Conservation (phyloP, 257 asterid species). For the Coffea eugenioides region DNA sequence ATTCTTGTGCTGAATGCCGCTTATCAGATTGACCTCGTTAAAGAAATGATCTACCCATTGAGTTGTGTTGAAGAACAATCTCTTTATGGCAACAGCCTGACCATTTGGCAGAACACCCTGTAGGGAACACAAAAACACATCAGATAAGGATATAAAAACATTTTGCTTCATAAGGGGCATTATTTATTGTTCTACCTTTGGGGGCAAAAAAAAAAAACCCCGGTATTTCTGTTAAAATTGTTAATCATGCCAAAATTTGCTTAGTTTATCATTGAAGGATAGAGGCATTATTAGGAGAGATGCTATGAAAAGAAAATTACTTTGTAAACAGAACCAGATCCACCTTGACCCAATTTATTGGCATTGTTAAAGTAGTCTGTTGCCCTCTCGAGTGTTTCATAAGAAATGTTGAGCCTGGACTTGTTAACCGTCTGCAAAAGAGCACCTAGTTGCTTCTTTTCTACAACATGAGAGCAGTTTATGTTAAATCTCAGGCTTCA, state of each 20-base stretch:
- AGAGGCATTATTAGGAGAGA: slow-evolving; percentile 7
- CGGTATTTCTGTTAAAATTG: neutral
- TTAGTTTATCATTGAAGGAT: neutral
- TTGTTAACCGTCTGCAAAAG: slow-evolving; percentile 37
- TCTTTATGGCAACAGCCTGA: slow-evolving; percentile 57
- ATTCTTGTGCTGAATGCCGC: slow-evolving; percentile 58
- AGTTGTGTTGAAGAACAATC: slow-evolving; percentile 67
- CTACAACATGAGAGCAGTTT: slow-evolving; percentile 30
- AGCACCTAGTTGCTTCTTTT: slow-evolving; percentile 55
- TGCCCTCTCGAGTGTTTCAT: slow-evolving; percentile 68
- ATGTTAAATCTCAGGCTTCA: neutral
- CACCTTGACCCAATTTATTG: slow-evolving; percentile 75
- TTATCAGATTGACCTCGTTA: slow-evolving; percentile 76
- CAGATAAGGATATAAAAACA: neutral
- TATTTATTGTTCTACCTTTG: neutral
- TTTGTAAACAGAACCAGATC: slow-evolving; percentile 75
- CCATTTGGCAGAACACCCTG: slow-evolving; percentile 69
- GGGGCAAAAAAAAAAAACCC: too few species aligned
- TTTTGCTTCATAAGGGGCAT: neutral
- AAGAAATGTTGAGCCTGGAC: slow-evolving; percentile 57
- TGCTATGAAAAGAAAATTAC: slow-evolving; percentile 31
- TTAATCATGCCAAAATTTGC: neutral
- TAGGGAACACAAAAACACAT: neutral
- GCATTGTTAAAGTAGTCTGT: slow-evolving; percentile 49
- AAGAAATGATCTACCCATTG: slow-evolving; percentile 88